Base-by-base conservation (phyloP, 768 basidiomycete species). In the Hericium alpestre region DNA sequence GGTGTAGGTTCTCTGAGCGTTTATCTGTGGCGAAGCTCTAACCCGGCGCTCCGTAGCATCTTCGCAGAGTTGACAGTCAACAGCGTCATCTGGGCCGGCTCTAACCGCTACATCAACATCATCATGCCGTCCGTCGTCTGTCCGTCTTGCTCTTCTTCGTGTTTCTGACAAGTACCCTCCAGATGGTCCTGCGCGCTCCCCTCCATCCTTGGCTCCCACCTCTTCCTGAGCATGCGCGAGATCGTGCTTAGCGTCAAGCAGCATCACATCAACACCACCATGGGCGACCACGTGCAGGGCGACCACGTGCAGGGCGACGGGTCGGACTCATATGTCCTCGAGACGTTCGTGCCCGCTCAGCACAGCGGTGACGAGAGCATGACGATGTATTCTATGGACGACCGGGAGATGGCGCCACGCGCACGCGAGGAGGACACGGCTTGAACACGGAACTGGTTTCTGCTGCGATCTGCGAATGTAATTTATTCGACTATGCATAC, bases 121-220 rank as follows among this genome's bases (percentile, higher is more conserved):
- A 54, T 54, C 41, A 54, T 54, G 43, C 54, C 54, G 54, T 54
- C 11, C 40, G 54, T 46, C 16, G 6, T 16, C 20, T 0, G 6
- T 27, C 25, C 13, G n/a, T 13, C 39, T 9, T 54, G 7, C 15
- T 15, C 15, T 11, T 11, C 13, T 7, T 15, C 12, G 11, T 20
- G 9, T 16, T n/a, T 20, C 43, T n/a, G 10, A n/a, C n/a, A 18
- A 4, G 13, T 1, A 46, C 43, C 43, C 15, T 46, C 9, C 41
- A 54, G 54, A 3, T 54, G 54, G 54, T 43, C 54, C 18, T 54
- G 43, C 25, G 43, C 54, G 18, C 54, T 54, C 12, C 54, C 54
- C 9, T 54, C 54, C 13, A 41, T 54, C 41, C 54, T 54, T 20
- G 54, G 54, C 18, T 54, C 54, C 13, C 54, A 38, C 6, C 15